Evolutionary conservation across 2,329 filamentous ascomycete species (phyloP).

Genomic region (Ophiostoma fasciatum): DNA sequence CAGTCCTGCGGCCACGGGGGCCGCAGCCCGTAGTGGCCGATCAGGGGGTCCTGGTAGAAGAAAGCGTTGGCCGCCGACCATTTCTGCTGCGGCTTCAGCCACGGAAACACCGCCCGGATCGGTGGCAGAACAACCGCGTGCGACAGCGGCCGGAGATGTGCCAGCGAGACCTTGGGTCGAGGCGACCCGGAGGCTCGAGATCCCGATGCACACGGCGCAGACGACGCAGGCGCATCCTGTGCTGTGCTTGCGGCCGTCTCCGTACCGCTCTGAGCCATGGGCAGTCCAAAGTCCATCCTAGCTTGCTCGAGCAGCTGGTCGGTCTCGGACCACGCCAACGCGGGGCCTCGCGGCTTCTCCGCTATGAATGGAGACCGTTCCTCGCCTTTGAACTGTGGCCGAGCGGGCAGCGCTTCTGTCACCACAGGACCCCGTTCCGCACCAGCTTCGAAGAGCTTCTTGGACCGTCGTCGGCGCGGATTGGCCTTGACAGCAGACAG

Average conservation of each 20-base stretch:
- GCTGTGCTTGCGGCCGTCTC: too few species aligned
- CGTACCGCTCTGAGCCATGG: too few species aligned
- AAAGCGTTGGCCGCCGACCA: slow-evolving; percentile 1
- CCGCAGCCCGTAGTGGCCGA: slow-evolving; percentile 2
- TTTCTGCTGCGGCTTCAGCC: background rate
- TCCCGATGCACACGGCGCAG: too few species aligned
- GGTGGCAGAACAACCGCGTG: background rate
- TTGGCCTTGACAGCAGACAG: slow-evolving; percentile 34
- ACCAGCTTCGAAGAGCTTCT: slow-evolving; percentile 9
- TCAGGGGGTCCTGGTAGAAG: slow-evolving; percentile 4
- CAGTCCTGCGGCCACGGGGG: slow-evolving; percentile 6
- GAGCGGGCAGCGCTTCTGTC: too few species aligned
- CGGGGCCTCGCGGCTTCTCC: too few species aligned
- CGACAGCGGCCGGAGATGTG: background rate
- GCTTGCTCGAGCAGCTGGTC: slow-evolving; percentile 3
- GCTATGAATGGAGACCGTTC: too few species aligned
- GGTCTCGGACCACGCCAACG: slow-evolving; percentile 1
- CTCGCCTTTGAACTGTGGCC: background rate
- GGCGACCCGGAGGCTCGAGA: too few species aligned
- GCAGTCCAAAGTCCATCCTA: slow-evolving; percentile 1
- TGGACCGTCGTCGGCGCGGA: slow-evolving; percentile 10
- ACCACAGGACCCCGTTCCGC: too few species aligned
- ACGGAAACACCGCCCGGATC: slow-evolving; percentile 4
- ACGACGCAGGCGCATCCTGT: too few species aligned
- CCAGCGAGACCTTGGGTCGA: too few species aligned